These are phyloP conservation scores for Talaromyces wortmannii DNA, from an alignment of 495 filamentous ascomycete genomes.

Conservation along the genomic window DNA sequence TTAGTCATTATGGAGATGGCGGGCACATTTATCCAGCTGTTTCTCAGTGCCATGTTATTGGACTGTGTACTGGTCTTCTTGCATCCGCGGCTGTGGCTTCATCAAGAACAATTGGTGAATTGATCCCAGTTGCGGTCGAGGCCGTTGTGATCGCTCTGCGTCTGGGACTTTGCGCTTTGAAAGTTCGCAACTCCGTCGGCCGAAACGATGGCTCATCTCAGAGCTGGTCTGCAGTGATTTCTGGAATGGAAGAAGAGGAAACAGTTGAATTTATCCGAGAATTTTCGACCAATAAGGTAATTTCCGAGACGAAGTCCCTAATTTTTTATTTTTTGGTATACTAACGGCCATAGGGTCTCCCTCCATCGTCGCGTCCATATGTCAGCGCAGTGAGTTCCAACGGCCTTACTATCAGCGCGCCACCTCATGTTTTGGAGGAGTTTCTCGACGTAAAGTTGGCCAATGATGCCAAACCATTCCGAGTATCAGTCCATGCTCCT, in stretches of 20 bases:
- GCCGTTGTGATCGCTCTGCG: slow-evolving; percentile 68
- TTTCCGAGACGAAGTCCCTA: background rate
- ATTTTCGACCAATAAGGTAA: slow-evolving; percentile 13
- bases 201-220: slow-evolving; percentile 12
- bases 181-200: slow-evolving; percentile 28
- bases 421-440: slow-evolving; percentile 53
- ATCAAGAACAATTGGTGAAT: slow-evolving; percentile 57
- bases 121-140: slow-evolving; percentile 63
- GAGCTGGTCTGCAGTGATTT: slow-evolving; percentile 35
- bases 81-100: slow-evolving; percentile 66
- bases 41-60: slow-evolving; percentile 38
- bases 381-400: slow-evolving; percentile 65
- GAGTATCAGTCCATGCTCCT: slow-evolving; percentile 69
- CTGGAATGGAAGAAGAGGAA: slow-evolving; percentile 23
- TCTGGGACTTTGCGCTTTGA: slow-evolving; percentile 52
- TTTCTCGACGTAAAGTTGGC: slow-evolving; percentile 50
- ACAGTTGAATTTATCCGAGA: slow-evolving; percentile 18
- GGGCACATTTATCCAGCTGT: slow-evolving; percentile 39
- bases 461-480: slow-evolving; percentile 47
- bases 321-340: slow-evolving; percentile 1
- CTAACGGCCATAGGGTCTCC: slow-evolving; percentile 43
- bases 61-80: slow-evolving; percentile 65
- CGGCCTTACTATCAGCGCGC: slow-evolving; percentile 72
- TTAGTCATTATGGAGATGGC: slow-evolving; percentile 44
- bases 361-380: slow-evolving; percentile 58